Conservation (phyloP, 495 filamentous ascomycete species). For the Patellaria atrata region DNA sequence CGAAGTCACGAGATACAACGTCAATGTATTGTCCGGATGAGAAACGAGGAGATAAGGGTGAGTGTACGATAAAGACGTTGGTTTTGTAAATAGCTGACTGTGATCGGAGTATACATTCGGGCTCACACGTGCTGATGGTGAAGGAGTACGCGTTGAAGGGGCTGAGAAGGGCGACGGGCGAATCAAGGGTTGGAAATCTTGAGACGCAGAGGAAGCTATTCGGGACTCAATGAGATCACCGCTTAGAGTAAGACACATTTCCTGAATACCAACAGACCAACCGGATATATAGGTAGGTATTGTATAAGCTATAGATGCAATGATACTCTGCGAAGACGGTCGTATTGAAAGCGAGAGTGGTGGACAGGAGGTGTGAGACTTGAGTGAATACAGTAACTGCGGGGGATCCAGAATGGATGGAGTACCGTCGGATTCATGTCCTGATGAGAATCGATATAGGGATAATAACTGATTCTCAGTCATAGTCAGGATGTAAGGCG, state of each 20-base stretch:
- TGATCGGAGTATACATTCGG: constrained; percentile 4
- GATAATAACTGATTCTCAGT: constrained; percentile 57
- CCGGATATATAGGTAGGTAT: constrained; percentile 50
- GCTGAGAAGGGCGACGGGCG: constrained; percentile 4
- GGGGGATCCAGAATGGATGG: constrained; percentile 28
- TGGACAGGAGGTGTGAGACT: constrained; percentile 64
- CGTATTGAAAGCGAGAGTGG: constrained; percentile 71
- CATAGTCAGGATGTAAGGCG: constrained; percentile 67
- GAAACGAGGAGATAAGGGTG: constrained; percentile 87
- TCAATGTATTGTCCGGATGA: constrained; percentile 83
- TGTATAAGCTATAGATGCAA: constrained; percentile 76
- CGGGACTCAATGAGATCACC: constrained; percentile 43
- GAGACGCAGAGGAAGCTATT: constrained; percentile 34
- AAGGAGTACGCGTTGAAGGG: constrained; percentile 12
- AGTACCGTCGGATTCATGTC: constrained; percentile 1
- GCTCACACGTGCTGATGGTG: constrained; percentile 3
- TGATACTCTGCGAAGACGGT: constrained; percentile 40
- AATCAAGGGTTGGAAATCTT: constrained; percentile 24
- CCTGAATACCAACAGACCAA: constrained; percentile 86
- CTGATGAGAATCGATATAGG: constrained; percentile 45
- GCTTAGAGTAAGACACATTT: constrained; percentile 47
- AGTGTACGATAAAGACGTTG: constrained; percentile 68
- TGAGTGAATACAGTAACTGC: constrained; percentile 60
- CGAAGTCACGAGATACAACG: constrained; percentile 72
- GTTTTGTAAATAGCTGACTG: constrained; percentile 27